These are phyloP conservation scores for Cenchrus americanus DNA, from an alignment of 176 grass and related monocot species.

Conservation along the genomic window DNA sequence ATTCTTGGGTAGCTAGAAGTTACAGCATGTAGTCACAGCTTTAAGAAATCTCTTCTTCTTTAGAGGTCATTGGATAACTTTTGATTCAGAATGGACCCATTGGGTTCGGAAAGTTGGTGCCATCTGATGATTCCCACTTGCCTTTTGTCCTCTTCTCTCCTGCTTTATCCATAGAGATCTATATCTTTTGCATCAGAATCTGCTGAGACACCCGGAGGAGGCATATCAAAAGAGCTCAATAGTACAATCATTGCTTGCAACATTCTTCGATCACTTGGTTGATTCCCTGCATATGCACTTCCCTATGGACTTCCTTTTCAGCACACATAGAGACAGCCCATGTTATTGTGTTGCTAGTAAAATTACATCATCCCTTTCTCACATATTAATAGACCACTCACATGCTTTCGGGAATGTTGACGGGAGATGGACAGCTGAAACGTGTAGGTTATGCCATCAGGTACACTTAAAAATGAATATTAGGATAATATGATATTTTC, in stretches of 20 bases:
- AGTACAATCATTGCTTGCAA: constrained; percentile 43
- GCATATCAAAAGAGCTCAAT: constrained; percentile 45
- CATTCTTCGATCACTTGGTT: constrained; percentile 45
- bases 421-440: not conserved
- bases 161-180: constrained; percentile 45
- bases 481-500: not conserved
- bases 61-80: constrained; percentile 31
- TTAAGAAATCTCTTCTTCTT: constrained; percentile 42
- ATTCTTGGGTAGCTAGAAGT: constrained; percentile 34
- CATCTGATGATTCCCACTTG: constrained; percentile 50
- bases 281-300: constrained; percentile 46
- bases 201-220: constrained; percentile 47
- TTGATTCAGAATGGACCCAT: constrained; percentile 28
- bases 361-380: constrained; percentile 29
- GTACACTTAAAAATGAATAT: not conserved
- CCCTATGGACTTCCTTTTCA: constrained; percentile 35
- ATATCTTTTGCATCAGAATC: constrained; percentile 54
- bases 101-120: constrained; percentile 48
- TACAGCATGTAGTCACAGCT: constrained; percentile 36
- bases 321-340: constrained; percentile 40
- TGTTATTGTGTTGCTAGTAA: constrained; percentile 40
- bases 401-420: constrained; percentile 11
- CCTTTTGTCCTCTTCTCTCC: constrained; percentile 27
- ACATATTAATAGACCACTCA: not conserved
- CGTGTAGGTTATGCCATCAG: not conserved